A percentile compares a stretch with the other conserved stretches of the same genome.
Conservation (phyloP, 805 yeast species). For the Saturnispora quitensis region DNA sequence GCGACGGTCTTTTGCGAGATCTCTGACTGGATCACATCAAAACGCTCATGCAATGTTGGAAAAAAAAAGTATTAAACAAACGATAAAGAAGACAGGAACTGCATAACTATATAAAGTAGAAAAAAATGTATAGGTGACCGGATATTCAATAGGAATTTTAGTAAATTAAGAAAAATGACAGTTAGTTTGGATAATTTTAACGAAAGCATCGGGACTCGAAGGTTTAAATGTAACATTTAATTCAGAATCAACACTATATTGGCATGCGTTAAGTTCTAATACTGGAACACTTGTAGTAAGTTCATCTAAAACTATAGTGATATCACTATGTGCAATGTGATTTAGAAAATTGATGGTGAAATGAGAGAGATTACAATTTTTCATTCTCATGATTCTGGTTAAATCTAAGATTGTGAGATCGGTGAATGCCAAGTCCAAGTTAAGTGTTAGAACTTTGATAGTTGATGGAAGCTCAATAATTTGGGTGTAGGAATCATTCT, state of each 20-base stretch:
- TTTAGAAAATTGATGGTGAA: neutral
- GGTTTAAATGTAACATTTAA: neutral
- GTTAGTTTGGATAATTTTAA: neutral
- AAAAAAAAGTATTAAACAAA: neutral
- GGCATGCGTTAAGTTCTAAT: neutral
- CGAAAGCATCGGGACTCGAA: neutral
- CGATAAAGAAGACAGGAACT: neutral
- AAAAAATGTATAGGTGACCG: neutral
- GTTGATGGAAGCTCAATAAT: neutral
- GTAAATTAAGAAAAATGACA: neutral
- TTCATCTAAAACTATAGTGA: neutral
- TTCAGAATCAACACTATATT: neutral
- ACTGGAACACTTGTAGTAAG: neutral
- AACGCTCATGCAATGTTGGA: neutral
- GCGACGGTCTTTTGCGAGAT: neutral
- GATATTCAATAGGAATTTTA: neutral
- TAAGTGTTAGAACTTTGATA: neutral
- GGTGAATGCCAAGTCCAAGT: neutral
- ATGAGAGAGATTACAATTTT: neutral
- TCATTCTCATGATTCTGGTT: neutral
- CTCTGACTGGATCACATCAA: neutral
- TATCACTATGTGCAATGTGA: neutral
- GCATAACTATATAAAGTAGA: neutral
- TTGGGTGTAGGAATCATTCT: neutral
- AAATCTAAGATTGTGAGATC: neutral